phyloP scores from a whole-genome alignment of 495 filamentous ascomycete genomes.

The Neurospora sp. region DNA sequence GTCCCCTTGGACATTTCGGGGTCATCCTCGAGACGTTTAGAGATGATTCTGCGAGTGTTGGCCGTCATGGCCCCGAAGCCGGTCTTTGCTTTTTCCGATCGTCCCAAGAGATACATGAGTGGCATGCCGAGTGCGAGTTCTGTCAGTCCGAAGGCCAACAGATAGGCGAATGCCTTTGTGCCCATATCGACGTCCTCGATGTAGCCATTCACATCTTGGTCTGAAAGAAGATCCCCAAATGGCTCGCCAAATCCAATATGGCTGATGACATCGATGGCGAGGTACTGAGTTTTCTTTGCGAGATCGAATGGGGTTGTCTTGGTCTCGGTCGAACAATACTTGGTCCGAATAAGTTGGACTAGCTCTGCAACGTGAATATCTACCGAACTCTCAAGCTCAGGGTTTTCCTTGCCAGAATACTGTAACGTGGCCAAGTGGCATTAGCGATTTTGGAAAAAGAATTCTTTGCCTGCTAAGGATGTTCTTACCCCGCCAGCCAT shows the following conservation, averaged over 20 bases:
- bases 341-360: constrained; percentile 30
- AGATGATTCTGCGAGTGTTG: constrained; percentile 14
- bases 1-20: constrained; percentile 7
- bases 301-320: constrained; percentile 35
- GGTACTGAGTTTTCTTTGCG: constrained; percentile 26
- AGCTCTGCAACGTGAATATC: constrained; percentile 30
- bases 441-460: neutral
- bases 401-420: constrained; percentile 36
- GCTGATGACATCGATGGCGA: constrained; percentile 34
- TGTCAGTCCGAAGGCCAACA: constrained; percentile 4
- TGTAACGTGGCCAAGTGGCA: constrained; percentile 3
- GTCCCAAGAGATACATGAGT: constrained; percentile 8
- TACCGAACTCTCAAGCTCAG: constrained; percentile 29
- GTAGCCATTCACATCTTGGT: constrained; percentile 23
- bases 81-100: constrained; percentile 7
- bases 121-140: constrained; percentile 8
- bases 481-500: constrained; percentile 28
- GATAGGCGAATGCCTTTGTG: constrained; percentile 1
- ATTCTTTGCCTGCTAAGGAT: neutral
- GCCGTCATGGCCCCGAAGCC: constrained; percentile 24
- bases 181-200: constrained; percentile 15
- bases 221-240: constrained; percentile 26
- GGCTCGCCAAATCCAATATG: constrained; percentile 24
- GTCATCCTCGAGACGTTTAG: constrained; percentile 18
- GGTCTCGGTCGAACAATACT: constrained; percentile 32